phyloP scores from a whole-genome alignment of 495 filamentous ascomycete species.

The Terfezia boudieri region DNA sequence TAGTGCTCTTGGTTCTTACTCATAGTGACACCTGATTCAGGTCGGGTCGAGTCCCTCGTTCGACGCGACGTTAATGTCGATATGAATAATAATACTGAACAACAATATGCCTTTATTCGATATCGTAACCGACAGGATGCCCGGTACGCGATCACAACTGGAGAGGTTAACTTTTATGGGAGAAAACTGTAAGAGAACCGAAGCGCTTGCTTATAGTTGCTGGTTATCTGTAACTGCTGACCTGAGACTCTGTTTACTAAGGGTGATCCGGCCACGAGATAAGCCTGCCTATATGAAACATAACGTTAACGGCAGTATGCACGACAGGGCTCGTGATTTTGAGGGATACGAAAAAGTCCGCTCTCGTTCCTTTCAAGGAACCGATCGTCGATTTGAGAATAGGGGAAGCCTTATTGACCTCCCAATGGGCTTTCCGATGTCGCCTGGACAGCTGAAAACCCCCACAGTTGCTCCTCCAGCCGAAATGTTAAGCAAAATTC shows the following conservation, averaged over 20 bases:
- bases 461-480: neutral
- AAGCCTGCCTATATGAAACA: slow-evolving; percentile 8
- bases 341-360: neutral
- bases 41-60: slow-evolving; percentile 9
- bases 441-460: too few relatives aligned
- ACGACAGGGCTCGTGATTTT: slow-evolving; percentile 1
- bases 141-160: slow-evolving; percentile 9
- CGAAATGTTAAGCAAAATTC: neutral
- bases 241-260: neutral
- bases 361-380: slow-evolving; percentile 1
- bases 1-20: neutral
- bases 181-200: slow-evolving; percentile 9
- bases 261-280: slow-evolving; percentile 15
- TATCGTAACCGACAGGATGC: slow-evolving; percentile 15
- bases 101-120: slow-evolving; percentile 18
- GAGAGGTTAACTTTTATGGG: slow-evolving; percentile 12
- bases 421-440: too few relatives aligned
- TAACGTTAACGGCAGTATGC: slow-evolving; percentile 4
- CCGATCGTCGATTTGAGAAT: slow-evolving; percentile 4
- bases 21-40: slow-evolving; percentile 1
- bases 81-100: slow-evolving; percentile 4
- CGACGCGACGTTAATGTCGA: slow-evolving; percentile 14
- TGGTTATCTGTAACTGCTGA: neutral
- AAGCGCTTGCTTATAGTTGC: neutral
- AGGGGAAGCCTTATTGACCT: too few relatives aligned